Evolutionary conservation across 805 yeast species (phyloP), one percentile per base, ranked within the genome.

Genomic region (Kazachstania viticola): DNA sequence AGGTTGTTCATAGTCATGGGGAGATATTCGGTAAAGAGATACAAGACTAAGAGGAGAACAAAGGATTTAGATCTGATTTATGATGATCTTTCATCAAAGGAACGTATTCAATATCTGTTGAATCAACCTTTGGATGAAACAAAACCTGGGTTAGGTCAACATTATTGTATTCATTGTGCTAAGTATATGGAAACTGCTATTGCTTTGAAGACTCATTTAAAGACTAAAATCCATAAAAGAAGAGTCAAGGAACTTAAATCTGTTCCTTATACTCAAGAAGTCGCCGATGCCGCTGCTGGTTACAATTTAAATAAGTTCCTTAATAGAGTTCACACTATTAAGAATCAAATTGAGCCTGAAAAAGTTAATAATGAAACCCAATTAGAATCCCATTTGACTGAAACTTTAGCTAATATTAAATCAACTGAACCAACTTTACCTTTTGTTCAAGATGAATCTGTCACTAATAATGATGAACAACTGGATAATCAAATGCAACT

Each of bases 101-200:
- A 75, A 24, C 61, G 77, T n/a, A 77, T 84, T 34, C 56, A 67
- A 34, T 62, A 66, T 26, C 64, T 85, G 35, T 70, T 81, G 51
- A 76, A 80, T 52, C 97, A 88, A 58, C 80, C 83, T 4, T 56
- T 81, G 35, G 95, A 88, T 56, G 97, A 88, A 60, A 73, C 75
- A 27, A 78, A 79, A 51, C 87, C 96, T 1, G 99, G 99, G 1
- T 61, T 91, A 42, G 99, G 95, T 12, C 97, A 91, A 58, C 79
- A 73, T 58, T 91, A 83, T 57, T 91, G 97, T 58, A 68, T 91
- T 33, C 94, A 85, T 41, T 91, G 99, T 65, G 93, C 94, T 30
- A 81, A 79, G 53, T 84, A 91, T 58, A 84, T 75, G 49, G 95
- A 87, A 53, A 75, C 77, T 35, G 84, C 79, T 28, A 54, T 59